Evolutionary conservation across 805 yeast genomes (phyloP).

Genomic region (Metschnikowia kunwiensis): DNA sequence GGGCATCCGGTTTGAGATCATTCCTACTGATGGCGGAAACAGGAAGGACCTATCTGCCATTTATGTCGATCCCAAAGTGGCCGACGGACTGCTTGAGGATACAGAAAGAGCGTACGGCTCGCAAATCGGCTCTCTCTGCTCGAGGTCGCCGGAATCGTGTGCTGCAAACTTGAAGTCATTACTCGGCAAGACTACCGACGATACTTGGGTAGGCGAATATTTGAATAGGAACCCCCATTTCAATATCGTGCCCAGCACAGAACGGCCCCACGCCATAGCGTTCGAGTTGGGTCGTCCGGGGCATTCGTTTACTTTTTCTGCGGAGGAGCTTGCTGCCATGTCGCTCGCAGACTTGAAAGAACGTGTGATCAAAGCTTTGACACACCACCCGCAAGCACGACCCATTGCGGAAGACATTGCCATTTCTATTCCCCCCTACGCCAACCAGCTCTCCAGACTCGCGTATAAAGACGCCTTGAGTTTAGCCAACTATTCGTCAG

Average conservation of each 20-base stretch:
- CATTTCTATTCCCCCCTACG: conserved; percentile 74
- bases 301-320: conserved; percentile 34
- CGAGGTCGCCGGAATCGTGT: conserved; percentile 72
- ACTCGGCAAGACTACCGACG: conserved; percentile 59
- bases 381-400: conserved; percentile 45
- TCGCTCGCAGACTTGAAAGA: conserved; percentile 57
- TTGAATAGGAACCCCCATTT: conserved; percentile 59
- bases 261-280: conserved; percentile 50
- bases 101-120: conserved; percentile 77
- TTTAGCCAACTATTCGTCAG: conserved; percentile 58
- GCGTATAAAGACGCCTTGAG: conserved; percentile 72
- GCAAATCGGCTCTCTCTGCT: conserved; percentile 62
- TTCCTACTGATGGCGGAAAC: conserved; percentile 86
- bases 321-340: conserved; percentile 89
- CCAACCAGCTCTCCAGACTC: conserved; percentile 58
- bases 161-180: conserved; percentile 65
- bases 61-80: conserved; percentile 47
- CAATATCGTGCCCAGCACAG: conserved; percentile 37
- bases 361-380: conserved; percentile 63
- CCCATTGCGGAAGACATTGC: conserved; percentile 62
- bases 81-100: conserved; percentile 33
- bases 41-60: conserved; percentile 85
- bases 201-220: conserved; percentile 47
- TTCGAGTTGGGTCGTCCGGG: conserved; percentile 44
- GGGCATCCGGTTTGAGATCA: conserved; percentile 80